Evolutionary conservation across 306 rosid species (phyloP).

Genomic region (Acmispon strigosus): DNA sequence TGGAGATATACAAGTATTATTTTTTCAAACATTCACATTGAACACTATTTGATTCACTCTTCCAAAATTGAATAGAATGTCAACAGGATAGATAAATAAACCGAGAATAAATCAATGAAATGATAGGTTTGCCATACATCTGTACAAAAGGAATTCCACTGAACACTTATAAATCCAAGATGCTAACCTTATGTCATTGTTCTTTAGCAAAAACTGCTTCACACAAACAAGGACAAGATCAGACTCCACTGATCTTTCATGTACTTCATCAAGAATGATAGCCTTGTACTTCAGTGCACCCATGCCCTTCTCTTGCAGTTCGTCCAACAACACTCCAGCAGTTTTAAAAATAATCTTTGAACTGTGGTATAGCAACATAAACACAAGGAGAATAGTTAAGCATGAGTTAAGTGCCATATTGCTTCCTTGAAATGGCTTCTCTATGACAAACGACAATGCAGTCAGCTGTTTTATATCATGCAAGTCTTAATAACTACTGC

Average conservation of each 20-base stretch:
- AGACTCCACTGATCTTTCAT: constrained; percentile 93
- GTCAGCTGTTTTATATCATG: neutral
- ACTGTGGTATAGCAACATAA: constrained; percentile 28
- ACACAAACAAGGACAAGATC: constrained; percentile 87
- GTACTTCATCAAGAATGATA: constrained; percentile 91
- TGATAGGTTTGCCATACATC: neutral
- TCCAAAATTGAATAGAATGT: neutral
- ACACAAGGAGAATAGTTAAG: neutral
- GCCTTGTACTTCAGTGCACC: constrained; percentile 71
- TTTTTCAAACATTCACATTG: constrained; percentile 5
- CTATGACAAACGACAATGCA: neutral
- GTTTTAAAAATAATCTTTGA: constrained; percentile 77
- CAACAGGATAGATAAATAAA: neutral
- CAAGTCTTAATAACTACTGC: neutral
- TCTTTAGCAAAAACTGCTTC: constrained; percentile 74
- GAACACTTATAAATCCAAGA: constrained; percentile 9
- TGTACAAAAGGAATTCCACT: neutral
- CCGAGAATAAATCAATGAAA: neutral
- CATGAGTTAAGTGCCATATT: neutral
- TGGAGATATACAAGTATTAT: neutral
- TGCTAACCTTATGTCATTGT: constrained; percentile 64
- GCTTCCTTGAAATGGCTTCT: neutral
- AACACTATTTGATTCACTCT: neutral
- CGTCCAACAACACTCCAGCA: constrained; percentile 91
- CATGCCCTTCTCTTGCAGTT: constrained; percentile 72